phyloP scores from a whole-genome alignment of 2,329 filamentous ascomycete species.

The Hymenoscyphus occultus region DNA sequence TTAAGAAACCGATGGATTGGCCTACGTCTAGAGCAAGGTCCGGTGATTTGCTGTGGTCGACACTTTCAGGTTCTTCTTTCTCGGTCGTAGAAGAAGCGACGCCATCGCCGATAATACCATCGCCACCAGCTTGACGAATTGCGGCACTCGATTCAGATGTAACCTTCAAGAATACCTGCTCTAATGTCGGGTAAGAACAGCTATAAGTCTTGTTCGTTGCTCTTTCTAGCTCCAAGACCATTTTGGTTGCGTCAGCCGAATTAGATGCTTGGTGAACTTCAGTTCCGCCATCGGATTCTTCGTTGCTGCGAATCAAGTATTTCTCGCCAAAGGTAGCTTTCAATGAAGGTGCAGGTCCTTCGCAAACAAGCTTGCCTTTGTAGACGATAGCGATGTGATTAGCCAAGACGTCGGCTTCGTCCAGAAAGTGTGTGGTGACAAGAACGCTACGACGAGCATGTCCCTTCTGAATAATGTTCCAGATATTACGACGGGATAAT shows the following conservation, averaged over 20 bases:
- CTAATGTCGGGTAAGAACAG: constrained; percentile 61
- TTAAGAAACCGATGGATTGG: constrained; percentile 49
- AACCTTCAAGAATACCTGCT: constrained; percentile 65
- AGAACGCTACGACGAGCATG: constrained; percentile 59
- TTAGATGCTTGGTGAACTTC: constrained; percentile 36
- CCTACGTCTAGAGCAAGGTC: constrained; percentile 48
- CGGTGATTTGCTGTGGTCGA: constrained; percentile 25
- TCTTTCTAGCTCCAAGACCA: constrained; percentile 53
- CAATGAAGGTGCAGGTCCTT: constrained; percentile 60
- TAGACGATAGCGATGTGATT: constrained; percentile 65
- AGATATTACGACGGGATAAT: constrained; percentile 62
- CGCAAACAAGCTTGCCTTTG: constrained; percentile 59
- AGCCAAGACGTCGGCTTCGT: constrained; percentile 63
- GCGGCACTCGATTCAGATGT: constrained; percentile 57
- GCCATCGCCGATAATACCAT: constrained; percentile 26
- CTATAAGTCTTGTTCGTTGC: constrained; percentile 53
- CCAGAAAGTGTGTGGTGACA: constrained; percentile 65
- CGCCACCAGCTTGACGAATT: constrained; percentile 25
- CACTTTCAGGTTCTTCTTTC: constrained; percentile 27
- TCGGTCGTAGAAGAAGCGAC: constrained; percentile 19
- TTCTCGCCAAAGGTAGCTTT: constrained; percentile 60
- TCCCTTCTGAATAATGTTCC: constrained; percentile 64
- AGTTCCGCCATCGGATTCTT: constrained; percentile 16
- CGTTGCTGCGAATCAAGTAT: constrained; percentile 42
- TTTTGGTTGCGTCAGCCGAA: constrained; percentile 52